These are phyloP conservation scores for Sanguinoderma infundibulare DNA, from an alignment of 1,284 basidiomycete species.

Conservation along the genomic window DNA sequence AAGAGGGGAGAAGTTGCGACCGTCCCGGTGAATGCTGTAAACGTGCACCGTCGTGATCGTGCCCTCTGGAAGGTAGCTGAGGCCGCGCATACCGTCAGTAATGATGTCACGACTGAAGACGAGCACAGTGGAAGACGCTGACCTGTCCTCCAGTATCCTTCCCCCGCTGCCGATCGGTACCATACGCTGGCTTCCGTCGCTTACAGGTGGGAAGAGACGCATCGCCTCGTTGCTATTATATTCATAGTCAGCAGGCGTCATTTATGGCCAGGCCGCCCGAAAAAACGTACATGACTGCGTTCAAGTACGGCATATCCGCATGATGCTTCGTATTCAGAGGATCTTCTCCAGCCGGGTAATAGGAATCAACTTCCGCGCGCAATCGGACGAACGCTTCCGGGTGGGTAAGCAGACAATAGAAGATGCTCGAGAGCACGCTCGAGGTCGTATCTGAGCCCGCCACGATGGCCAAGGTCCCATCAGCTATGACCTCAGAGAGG, in stretches of 20 bases:
- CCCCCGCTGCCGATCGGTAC: slow-evolving; percentile 32
- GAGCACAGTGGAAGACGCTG: slow-evolving; percentile 10
- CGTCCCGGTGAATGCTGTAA: slow-evolving; percentile 37
- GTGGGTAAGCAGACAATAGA: slow-evolving; percentile 32
- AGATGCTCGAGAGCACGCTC: slow-evolving; percentile 26
- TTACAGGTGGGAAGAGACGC: slow-evolving; percentile 60
- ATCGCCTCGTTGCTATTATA: slow-evolving; percentile 59
- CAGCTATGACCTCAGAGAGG: slow-evolving; percentile 23
- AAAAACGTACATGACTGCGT: slow-evolving; percentile 37
- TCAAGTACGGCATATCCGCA: slow-evolving; percentile 37
- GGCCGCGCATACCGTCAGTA: background rate
- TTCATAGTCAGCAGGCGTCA: slow-evolving; percentile 1
- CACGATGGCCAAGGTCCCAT: slow-evolving; percentile 28
- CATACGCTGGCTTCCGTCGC: slow-evolving; percentile 56
- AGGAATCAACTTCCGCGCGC: slow-evolving; percentile 35
- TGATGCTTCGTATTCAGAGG: slow-evolving; percentile 30
- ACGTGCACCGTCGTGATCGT: slow-evolving; percentile 32
- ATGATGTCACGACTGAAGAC: background rate
- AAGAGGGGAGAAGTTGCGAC: slow-evolving; percentile 36
- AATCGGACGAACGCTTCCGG: slow-evolving; percentile 29
- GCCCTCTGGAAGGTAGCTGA: slow-evolving; percentile 35
- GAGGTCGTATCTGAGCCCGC: slow-evolving; percentile 41
- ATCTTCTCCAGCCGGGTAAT: slow-evolving; percentile 34
- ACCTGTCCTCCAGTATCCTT: slow-evolving; percentile 34
- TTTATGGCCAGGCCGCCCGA: background rate